Percentiles rank a stretch among this genome's conserved stretches.
These are phyloP conservation scores for Neurospora tetraspora DNA, from an alignment of 495 filamentous ascomycete species.

Conservation along the genomic window DNA sequence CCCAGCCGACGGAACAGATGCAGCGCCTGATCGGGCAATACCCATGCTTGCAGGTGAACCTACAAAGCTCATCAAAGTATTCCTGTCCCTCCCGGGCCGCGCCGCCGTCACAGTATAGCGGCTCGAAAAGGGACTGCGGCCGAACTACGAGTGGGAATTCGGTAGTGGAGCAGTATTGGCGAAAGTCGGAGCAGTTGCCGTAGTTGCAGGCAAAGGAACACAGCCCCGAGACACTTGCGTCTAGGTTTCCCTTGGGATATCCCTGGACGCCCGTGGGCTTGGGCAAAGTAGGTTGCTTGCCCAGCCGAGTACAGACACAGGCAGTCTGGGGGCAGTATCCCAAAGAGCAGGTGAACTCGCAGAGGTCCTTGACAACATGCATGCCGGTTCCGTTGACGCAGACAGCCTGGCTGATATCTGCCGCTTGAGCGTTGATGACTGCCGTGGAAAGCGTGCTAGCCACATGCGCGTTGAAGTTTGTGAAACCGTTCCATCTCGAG, in stretches of 20 bases:
- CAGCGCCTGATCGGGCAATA: not conserved
- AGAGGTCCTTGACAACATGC: not conserved
- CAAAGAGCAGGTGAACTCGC: not conserved
- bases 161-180: not conserved
- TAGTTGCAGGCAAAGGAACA: constrained; percentile 6
- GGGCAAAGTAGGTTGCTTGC: not conserved
- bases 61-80: not conserved
- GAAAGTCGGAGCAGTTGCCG: not conserved
- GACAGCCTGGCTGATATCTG: not conserved
- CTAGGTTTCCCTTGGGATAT: not conserved
- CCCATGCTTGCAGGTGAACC: not conserved
- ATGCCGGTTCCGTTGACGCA: not conserved
- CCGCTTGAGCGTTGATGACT: not conserved
- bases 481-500: not conserved
- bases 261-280: not conserved
- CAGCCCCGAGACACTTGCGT: not conserved
- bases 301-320: not conserved
- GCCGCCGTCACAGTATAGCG: constrained; percentile 2
- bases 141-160: not conserved
- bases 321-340: not conserved
- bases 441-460: not conserved
- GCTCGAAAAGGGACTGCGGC: constrained; percentile 3
- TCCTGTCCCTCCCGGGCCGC: not conserved
- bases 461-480: not conserved
- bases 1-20: not conserved